Evolutionary conservation across 208 protist genomes (phyloP), one percentile per base, ranked within the genome.

Genomic region (Wallacemonas sp.): DNA sequence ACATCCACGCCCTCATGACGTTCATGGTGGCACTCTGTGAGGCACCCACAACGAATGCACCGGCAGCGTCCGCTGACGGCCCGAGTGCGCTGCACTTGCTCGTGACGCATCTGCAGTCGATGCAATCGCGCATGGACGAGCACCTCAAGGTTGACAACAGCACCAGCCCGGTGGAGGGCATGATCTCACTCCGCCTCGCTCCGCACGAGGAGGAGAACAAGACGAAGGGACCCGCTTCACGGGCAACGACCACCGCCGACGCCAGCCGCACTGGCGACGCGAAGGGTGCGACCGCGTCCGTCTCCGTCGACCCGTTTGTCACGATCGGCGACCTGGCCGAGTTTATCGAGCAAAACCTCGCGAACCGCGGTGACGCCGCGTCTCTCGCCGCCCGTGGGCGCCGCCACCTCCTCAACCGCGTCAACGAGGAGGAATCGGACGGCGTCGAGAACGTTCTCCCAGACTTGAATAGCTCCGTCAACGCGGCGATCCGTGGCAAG

Each of bases 61-160:
- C 29, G 5, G 19, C 32, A 19, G 41, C n/a, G 21, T 12, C 2
- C 17, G 33, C 27, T 2, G 38, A 58, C 12, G 46, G 49, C 24
- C 19, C 19, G 43, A 70, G 47, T 19, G 32, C 67, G 32, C 68
- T 81, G 1, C 19, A 32, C 8, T 39, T 29, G 17, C 48, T 83
- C 14, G 61, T 88, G 21, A 67, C 72, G 17, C 68, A 78, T 29
- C 58, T 88, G 24, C 74, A 77, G 29, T 66, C 74, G 1, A 47
- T 81, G 2, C 64, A 85, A 11, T 68, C 68, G 5, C 65, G 52
- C 19, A 60, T 61, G 44, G 27, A 52, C 61, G 46, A 44, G 19
- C n/a, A 48, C 5, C 57, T 63, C 38, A 44, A 49, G 23, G 57
- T 36, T 8, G 39, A 63, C 17, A 49, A 5, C 9, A 27, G 21